These are phyloP conservation scores for Scenedesmus sp. DNA, from an alignment of 163 green algal species.

Conservation along the genomic window DNA sequence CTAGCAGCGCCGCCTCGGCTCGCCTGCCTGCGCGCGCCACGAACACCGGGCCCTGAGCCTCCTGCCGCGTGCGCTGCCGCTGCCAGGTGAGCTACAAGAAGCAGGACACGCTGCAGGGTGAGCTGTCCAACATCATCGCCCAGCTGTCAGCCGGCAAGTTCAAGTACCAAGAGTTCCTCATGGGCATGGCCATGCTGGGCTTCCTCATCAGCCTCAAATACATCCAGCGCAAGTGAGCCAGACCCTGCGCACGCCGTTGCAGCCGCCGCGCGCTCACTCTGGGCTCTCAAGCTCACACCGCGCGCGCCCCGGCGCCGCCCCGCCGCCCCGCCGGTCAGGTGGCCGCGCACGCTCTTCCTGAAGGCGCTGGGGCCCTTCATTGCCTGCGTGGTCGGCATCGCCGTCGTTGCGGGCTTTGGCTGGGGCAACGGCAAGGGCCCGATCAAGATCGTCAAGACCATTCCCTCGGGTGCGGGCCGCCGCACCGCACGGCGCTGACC, in stretches of 20 bases:
- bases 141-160: constrained; percentile 27
- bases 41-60: no score
- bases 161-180: constrained; percentile 44
- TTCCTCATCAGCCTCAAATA: constrained; percentile 40
- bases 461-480: constrained; percentile 21
- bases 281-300: no score
- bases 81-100: no score
- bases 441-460: constrained; percentile 53
- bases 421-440: constrained; percentile 51
- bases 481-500: neutral
- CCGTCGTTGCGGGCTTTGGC: constrained; percentile 8
- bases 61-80: no score
- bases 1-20: no score
- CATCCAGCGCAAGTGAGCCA: constrained; percentile 17
- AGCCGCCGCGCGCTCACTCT: neutral
- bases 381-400: constrained; percentile 63
- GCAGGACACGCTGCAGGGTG: constrained; percentile 58
- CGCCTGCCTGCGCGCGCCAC: no score
- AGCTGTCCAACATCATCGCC: constrained; percentile 18
- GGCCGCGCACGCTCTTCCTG: constrained; percentile 52
- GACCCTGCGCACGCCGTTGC: neutral
- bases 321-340: no score
- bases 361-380: constrained; percentile 70
- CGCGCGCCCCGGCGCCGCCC: no score
- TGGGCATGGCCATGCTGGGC: constrained; percentile 43